phyloP scores from a whole-genome alignment of 495 filamentous ascomycete species.

The Hypoxylon lienhwacheense region DNA sequence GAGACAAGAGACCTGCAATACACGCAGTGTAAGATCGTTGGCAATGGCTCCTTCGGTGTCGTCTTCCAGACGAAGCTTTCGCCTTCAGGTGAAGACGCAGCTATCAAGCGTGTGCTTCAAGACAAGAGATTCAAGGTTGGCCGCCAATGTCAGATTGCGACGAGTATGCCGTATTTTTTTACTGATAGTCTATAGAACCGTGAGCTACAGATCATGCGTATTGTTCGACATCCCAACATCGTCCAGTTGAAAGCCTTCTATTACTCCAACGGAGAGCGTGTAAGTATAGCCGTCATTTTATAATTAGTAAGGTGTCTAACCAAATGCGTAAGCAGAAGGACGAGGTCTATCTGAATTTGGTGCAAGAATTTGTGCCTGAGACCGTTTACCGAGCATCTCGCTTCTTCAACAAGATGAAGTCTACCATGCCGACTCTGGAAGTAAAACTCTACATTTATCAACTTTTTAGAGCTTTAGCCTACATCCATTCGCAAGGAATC shows the following conservation, averaged over 20 bases:
- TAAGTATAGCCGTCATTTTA: slow-evolving; percentile 50
- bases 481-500: slow-evolving; percentile 99
- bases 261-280: slow-evolving; percentile 97
- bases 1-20: slow-evolving; percentile 96
- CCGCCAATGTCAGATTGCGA: slow-evolving; percentile 1
- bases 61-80: slow-evolving; percentile 99
- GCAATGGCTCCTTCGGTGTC: slow-evolving; percentile 97
- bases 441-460: slow-evolving; percentile 99
- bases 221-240: slow-evolving; percentile 97
- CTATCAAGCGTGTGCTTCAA: slow-evolving; percentile 97
- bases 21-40: slow-evolving; percentile 99
- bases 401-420: slow-evolving; percentile 99
- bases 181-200: slow-evolving; percentile 73
- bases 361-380: slow-evolving; percentile 97
- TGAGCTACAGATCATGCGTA: slow-evolving; percentile 99
- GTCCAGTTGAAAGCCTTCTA: slow-evolving; percentile 99
- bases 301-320: slow-evolving; percentile 20
- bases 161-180: neutral
- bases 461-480: slow-evolving; percentile 95
- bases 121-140: slow-evolving; percentile 98
- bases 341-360: slow-evolving; percentile 97
- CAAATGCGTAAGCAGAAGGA: slow-evolving; percentile 70
- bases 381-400: slow-evolving; percentile 98
- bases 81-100: slow-evolving; percentile 94
- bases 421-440: slow-evolving; percentile 97